These are phyloP conservation scores for Trametopsis cervina DNA, from an alignment of 768 basidiomycete species.

Conservation along the genomic window DNA sequence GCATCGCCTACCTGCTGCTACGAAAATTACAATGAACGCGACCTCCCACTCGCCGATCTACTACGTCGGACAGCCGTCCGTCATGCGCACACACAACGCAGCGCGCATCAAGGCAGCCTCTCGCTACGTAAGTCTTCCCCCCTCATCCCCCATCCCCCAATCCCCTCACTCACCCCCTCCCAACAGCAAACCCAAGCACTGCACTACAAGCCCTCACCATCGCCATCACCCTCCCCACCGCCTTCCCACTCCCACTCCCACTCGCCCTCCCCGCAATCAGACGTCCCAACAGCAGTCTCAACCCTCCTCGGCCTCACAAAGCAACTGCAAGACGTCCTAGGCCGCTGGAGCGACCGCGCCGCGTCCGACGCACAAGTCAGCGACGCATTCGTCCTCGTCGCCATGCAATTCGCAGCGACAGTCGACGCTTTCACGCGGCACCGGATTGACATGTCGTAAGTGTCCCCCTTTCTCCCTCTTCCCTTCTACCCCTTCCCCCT, in stretches of 20 bases:
- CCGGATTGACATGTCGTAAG: slow-evolving; percentile 73
- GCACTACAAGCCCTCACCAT: slow-evolving; percentile 10
- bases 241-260: slow-evolving; percentile 10
- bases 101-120: slow-evolving; percentile 11
- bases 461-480: background rate
- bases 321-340: slow-evolving; percentile 66
- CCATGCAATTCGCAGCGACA: slow-evolving; percentile 81
- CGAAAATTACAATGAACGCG: slow-evolving; percentile 8
- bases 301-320: slow-evolving; percentile 77
- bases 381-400: slow-evolving; percentile 84
- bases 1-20: too few species aligned
- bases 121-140: slow-evolving; percentile 8
- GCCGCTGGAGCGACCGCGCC: slow-evolving; percentile 56
- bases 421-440: slow-evolving; percentile 68
- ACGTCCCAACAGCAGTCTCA: slow-evolving; percentile 57
- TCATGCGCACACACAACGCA: slow-evolving; percentile 8
- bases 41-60: slow-evolving; percentile 8
- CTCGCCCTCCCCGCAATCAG: slow-evolving; percentile 19
- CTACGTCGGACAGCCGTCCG: slow-evolving; percentile 9
- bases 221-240: background rate
- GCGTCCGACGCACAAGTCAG: slow-evolving; percentile 70
- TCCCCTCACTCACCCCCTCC: background rate
- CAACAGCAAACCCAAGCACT: slow-evolving; percentile 1
- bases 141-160: background rate
- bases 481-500: too few species aligned